Conservation (phyloP, 2,329 filamentous ascomycete species). For the Fusarium sp. region DNA sequence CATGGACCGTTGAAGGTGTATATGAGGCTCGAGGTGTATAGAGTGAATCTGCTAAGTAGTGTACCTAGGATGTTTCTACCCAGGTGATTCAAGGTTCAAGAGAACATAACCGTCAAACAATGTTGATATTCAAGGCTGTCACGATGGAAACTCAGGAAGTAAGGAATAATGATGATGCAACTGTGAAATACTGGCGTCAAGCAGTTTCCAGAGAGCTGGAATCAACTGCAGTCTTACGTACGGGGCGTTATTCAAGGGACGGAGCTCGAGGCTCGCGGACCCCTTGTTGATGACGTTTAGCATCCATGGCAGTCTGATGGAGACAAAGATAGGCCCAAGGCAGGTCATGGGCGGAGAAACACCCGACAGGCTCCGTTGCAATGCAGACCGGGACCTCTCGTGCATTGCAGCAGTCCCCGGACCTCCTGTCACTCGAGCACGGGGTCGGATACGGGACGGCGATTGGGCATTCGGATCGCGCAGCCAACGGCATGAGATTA, state of each 20-base stretch:
- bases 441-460: constrained; percentile 43
- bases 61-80: background rate
- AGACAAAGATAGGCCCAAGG: no score
- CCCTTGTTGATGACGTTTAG: constrained; percentile 29
- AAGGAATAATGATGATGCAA: constrained; percentile 17
- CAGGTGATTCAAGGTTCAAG: background rate
- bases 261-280: constrained; percentile 8
- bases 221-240: constrained; percentile 8
- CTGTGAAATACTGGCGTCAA: background rate
- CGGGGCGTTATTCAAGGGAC: constrained; percentile 1
- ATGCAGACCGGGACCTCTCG: constrained; percentile 10
- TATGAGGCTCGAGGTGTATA: background rate
- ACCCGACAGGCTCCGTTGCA: constrained; percentile 22
- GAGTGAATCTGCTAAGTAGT: background rate
- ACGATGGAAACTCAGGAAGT: constrained; percentile 11
- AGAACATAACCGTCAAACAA: background rate
- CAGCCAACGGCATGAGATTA: constrained; percentile 43
- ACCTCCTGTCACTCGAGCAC: constrained; percentile 50
- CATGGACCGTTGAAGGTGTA: background rate
- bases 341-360: constrained; percentile 17
- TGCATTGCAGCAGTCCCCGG: constrained; percentile 22
- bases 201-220: background rate
- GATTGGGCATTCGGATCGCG: constrained; percentile 46
- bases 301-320: background rate
- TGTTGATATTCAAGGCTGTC: background rate